Percentiles rank a stretch among this genome's conserved stretches.
phyloP scores from a whole-genome alignment of 2,329 filamentous ascomycete genomes.

The Xylaria sp. region DNA sequence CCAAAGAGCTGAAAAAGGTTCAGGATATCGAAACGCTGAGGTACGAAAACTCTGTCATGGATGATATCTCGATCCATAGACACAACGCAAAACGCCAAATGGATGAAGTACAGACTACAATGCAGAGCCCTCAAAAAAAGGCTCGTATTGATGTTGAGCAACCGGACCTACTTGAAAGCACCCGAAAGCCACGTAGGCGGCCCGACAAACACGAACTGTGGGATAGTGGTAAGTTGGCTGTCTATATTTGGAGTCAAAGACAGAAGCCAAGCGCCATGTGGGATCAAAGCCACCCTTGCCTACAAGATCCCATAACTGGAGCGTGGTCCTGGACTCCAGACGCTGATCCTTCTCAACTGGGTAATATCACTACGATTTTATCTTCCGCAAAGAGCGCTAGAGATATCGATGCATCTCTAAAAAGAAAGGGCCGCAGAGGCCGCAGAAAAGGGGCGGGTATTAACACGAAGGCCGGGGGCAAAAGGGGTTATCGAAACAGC shows the following conservation, averaged over 20 bases:
- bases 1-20: slow-evolving; percentile 40
- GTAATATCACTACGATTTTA: slow-evolving; percentile 39
- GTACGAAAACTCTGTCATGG: slow-evolving; percentile 49
- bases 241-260: slow-evolving; percentile 47
- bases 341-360: slow-evolving; percentile 18
- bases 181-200: slow-evolving; percentile 31
- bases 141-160: slow-evolving; percentile 32
- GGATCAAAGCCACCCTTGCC: slow-evolving; percentile 38
- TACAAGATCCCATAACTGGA: slow-evolving; percentile 45
- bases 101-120: slow-evolving; percentile 41
- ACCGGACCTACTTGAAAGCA: slow-evolving; percentile 44
- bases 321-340: slow-evolving; percentile 44
- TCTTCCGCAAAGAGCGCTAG: slow-evolving; percentile 40
- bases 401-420: slow-evolving; percentile 38
- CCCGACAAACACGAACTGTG: slow-evolving; percentile 42
- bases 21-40: slow-evolving; percentile 47
- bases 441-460: too few species aligned
- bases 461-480: slow-evolving; percentile 1
- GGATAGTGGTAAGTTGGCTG: slow-evolving; percentile 45
- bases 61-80: slow-evolving; percentile 38
- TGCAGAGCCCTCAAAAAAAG: slow-evolving; percentile 36
- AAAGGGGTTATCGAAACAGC: slow-evolving; percentile 1
- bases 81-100: slow-evolving; percentile 37
- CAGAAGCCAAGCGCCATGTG: slow-evolving; percentile 40
- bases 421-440: slow-evolving; percentile 25